phyloP scores from a whole-genome alignment of 768 basidiomycete species.

The Boletus vermiculosoides region DNA sequence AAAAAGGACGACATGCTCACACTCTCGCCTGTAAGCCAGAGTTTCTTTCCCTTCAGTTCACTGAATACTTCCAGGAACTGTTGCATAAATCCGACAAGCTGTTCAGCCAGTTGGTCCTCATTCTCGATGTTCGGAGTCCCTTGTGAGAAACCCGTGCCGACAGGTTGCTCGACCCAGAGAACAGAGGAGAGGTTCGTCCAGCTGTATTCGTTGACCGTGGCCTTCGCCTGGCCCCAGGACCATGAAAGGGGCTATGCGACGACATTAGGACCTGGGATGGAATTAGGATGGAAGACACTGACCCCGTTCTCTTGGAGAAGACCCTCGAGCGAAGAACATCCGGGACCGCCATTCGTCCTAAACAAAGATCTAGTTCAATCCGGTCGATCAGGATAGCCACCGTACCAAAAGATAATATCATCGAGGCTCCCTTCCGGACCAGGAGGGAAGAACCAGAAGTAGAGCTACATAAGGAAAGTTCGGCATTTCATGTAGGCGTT shows the following conservation, averaged over 20 bases:
- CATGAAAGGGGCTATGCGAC: conserved; percentile 60
- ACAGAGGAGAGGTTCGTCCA: conserved; percentile 81
- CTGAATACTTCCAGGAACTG: conserved; percentile 76
- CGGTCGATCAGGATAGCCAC: background rate
- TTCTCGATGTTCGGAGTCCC: conserved; percentile 62
- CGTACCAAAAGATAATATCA: conserved; percentile 72
- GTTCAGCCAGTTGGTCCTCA: conserved; percentile 56
- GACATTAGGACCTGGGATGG: conserved; percentile 19
- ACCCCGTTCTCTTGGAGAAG: conserved; percentile 75
- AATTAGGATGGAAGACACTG: conserved; percentile 21
- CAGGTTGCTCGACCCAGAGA: conserved; percentile 75
- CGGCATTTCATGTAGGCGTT: background rate
- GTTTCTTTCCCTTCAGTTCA: conserved; percentile 69
- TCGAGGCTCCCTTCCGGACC: conserved; percentile 69
- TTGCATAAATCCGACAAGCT: conserved; percentile 57
- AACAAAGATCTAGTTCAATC: background rate
- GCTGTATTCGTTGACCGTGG: conserved; percentile 63
- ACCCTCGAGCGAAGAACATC: conserved; percentile 73
- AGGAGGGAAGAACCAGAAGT: conserved; percentile 85
- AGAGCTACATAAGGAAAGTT: conserved; percentile 46
- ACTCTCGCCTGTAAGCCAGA: conserved; percentile 73
- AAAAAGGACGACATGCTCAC: conserved; percentile 40
- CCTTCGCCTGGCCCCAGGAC: conserved; percentile 60
- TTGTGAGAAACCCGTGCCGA: conserved; percentile 77
- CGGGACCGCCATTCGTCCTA: conserved; percentile 82